Base-by-base conservation (phyloP, 441 rosid species). In the Viola pubescens region DNA sequence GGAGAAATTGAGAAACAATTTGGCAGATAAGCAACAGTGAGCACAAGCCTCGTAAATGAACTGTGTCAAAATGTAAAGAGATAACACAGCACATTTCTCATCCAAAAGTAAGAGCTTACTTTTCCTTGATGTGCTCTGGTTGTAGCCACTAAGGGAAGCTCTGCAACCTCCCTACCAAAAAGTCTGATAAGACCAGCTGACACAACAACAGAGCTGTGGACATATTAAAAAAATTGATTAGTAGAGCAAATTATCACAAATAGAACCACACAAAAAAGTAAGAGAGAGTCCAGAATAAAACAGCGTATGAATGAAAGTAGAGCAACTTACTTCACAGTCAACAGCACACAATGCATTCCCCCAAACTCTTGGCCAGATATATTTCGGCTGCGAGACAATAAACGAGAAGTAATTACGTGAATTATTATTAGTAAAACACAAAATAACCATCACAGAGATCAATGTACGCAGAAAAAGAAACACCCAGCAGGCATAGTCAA, bases 71-170 rank as follows among this genome's bases (percentile, higher is more conserved):
- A 49, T 13, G 34, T 9, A 8, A 52, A 16, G n/a, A 26, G 40
- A 2, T 37, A 12, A 52, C 14, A 10, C n/a, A 52, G 12, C 56
- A 52, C 9, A 9, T 13, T 1, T 37, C 8, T 9, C 49, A 55
- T 59, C 6, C 3, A 51, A 39, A 43, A 42, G 7, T 37, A 50
- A 42, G 14, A 54, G 38, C 82, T 79, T 77, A 94, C 99, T 75
- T 85, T 83, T 75, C 99, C 98, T 72, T 88, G 99, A 75, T 84
- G 83, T 68, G 85, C 88, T 77, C 87, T 69, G 66, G 83, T 75
- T 16, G 99, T 91, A 26, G 99, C 98, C 40, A 94, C 97, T 54
- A 94, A 76, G 63, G 99, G 99, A 59, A 94, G 97, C 77, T 94
- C 99, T n/a, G 98, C 98, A 72, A 88, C 90, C 72, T 91, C 86